Evolutionary conservation across 306 rosid species (phyloP), one percentile per base, ranked within the genome.

Genomic region (Astragalus glycyphyllos): DNA sequence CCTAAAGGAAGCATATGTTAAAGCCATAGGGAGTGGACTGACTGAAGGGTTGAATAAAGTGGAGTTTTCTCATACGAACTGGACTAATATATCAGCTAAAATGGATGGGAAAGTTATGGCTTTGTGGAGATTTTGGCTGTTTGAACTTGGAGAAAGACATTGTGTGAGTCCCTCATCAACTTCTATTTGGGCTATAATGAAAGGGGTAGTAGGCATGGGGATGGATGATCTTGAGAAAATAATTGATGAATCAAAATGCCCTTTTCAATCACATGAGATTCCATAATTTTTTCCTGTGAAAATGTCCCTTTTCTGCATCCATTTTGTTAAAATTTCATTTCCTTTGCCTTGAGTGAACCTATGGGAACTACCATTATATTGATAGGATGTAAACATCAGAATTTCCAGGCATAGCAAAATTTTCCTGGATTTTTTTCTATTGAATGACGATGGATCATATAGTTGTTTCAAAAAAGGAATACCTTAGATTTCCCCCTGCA

Each of bases 1-100:
- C 83, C 71, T 93, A 59, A 90, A 90, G 79, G 98, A 93, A 81
- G 97, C 97, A 16, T 90, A 85, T 65, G 97, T 90, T 65, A 90
- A 93, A 84, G 94, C 97, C 48, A 80, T 74, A 42, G 98, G 97
- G 44, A 88, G 89, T 65, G 97, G 98, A 78, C 68, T 93, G 65
- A 75, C 81, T 41, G 77, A 65, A 40, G 82, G 81, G 60, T 73
- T 93, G 84, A 83, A 79, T 63, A 80, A 68, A 68, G 90, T 93
- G 62, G 97, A 93, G 78, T 90, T 93, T 85, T 86, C 76, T 69
- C 96, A 90, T 74, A 62, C 38, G 4, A 38, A 49, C 23, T 93
- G 96, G 98, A 72, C 73, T 46, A 58, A 81, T 46, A 90, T 93
- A 71, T 80, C 73, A 7, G 89, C 85, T 17, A 72, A 73, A 71